Evolutionary conservation across 805 yeast genomes (phyloP).

Genomic region (Candida tallmaniae): DNA sequence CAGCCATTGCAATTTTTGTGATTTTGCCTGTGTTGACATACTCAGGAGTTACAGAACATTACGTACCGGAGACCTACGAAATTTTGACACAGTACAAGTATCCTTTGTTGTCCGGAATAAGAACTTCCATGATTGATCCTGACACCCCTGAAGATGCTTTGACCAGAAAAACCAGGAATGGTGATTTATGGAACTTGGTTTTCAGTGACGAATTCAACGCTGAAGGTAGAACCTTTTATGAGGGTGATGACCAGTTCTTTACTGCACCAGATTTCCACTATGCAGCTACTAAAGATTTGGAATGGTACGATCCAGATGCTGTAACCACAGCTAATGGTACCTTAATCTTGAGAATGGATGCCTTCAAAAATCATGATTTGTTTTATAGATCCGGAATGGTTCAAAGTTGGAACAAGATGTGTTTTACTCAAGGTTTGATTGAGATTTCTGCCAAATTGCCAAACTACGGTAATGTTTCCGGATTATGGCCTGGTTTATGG

Average conservation of each 20-base stretch:
- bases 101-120: slow-evolving; percentile 32
- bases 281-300: slow-evolving; percentile 41
- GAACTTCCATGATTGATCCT: slow-evolving; percentile 35
- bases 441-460: slow-evolving; percentile 32
- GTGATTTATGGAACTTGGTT: slow-evolving; percentile 32
- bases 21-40: slow-evolving; percentile 81
- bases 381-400: slow-evolving; percentile 38
- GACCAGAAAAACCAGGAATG: slow-evolving; percentile 17
- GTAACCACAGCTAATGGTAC: slow-evolving; percentile 38
- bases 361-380: slow-evolving; percentile 31
- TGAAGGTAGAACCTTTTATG: slow-evolving; percentile 40
- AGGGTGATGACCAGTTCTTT: slow-evolving; percentile 42
- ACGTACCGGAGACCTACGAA: slow-evolving; percentile 32
- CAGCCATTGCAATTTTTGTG: slow-evolving; percentile 65
- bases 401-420: slow-evolving; percentile 37
- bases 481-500: slow-evolving; percentile 42
- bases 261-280: slow-evolving; percentile 38
- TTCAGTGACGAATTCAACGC: slow-evolving; percentile 42
- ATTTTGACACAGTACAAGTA: slow-evolving; percentile 42
- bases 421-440: slow-evolving; percentile 33
- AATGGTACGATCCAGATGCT: slow-evolving; percentile 44
- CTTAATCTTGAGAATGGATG: slow-evolving; percentile 32
- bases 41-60: slow-evolving; percentile 53
- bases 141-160: slow-evolving; percentile 34
- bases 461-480: slow-evolving; percentile 31